Evolutionary conservation across 208 protist genomes (phyloP), one percentile per base, ranked within the genome.

Genomic region (Acanthamoeba healyi): DNA sequence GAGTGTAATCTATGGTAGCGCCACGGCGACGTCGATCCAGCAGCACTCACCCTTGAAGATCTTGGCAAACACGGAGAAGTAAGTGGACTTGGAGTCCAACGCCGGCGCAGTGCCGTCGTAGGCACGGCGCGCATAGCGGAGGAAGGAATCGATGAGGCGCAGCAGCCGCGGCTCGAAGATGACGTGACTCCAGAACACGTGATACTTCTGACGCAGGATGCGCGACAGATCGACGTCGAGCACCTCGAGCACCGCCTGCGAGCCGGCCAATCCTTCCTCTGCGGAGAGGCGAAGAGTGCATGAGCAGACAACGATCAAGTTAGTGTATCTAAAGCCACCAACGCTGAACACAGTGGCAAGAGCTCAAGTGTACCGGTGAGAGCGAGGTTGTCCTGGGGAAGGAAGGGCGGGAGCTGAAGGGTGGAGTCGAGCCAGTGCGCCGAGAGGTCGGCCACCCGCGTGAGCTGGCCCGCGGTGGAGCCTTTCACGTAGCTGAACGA

Each of bases 151-250:
- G 54, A 94, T 38, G 29, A 88, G 19, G 9, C 51, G 72, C 32
- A 49, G 36, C 24, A 94, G 42, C 19, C 51, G 65, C 19, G 72
- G 36, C 26, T 94, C 91, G n/a, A 89, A 94, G 29, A 93, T 92
- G n/a, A 94, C 72, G n/a, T 94, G 91, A 38, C 91, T 89, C 91
- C 91, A 94, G 56, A 94, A 94, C 34, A 46, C 38, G 44, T 88
- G 40, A 36, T 94, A 88, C 40, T 86, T 86, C 44, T 86, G 36
- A 24, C 51, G 38, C 17, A 94, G 58, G 15, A 94, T 12, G 14
- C 44, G 46, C 29, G 74, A 65, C 91, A 86, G 36, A 32, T 94
- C 74, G 34, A 32, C n/a, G 40, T 88, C 74, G 38, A 88, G 42
- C 77, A 72, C 44, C 44, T 81, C 88, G 24, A 92, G 56, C 44